Evolutionary conservation across 2,329 filamentous ascomycete genomes (phyloP), one percentile per base, ranked within the genome.

Genomic region (Capronia coronata): DNA sequence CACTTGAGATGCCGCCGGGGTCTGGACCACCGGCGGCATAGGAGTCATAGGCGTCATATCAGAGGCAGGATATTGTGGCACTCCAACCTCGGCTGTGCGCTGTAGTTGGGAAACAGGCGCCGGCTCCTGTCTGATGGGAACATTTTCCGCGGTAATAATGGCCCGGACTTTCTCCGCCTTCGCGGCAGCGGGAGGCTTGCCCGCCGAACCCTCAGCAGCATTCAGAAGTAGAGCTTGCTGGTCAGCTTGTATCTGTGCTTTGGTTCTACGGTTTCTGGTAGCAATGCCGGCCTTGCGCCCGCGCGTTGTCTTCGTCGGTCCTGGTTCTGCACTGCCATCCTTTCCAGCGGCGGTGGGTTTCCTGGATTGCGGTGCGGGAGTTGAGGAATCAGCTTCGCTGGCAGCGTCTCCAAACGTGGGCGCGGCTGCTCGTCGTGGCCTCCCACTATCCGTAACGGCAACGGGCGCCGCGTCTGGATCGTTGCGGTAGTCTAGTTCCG

Each of bases 391-490:
- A 35, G 52, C 51, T 42, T 62, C 62, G 29, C 46, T 53, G 3
- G 50, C 48, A 25, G 51, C 48, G 29, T 65, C 65, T 37, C 72
- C 72, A 63, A 75, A 75, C 0, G 71, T 74, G 6, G 73, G 73
- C 2, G 73, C 73, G 14, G 73, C 73, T 34, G 73, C 73, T 54
- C 73, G 68, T 38, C 70, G 65, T 18, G 73, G 73, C 45, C 73
- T 66, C 25, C 73, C 73, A 39, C 71, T 75, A 49, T 75, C 73
- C 9, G 73, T 75, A 25, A 75, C 71, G 34, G 70, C 65, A 10
- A 68, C 54, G 11, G 59, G 58, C 16, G 58, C 52, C n/a, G 58
- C 61, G 3, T 65, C 65, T 40, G 68, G 64, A 32, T 73, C 71
- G 23, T 73, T 71, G 45, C 72, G 71, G 40, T 70, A 67, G 16